Evolutionary conservation across 192 early-diverging fungal species (phyloP), one percentile per base, ranked within the genome.

Genomic region (Phycomyces nitens): DNA sequence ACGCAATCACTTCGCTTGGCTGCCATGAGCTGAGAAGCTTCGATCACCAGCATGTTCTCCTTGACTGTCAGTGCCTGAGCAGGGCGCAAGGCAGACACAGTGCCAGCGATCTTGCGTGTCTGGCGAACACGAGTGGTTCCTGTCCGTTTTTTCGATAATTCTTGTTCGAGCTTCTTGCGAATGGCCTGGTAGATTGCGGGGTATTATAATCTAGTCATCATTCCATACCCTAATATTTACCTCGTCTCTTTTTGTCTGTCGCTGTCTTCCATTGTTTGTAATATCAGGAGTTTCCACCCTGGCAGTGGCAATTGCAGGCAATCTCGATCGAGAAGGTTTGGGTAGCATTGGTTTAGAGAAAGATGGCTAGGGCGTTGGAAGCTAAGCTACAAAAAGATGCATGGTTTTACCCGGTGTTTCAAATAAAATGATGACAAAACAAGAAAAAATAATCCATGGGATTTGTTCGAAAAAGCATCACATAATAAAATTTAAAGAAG

Each of bases 1-100:
- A 99, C 93, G 71, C 92, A 92, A 71, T 99, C 96, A 9, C 88
- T 87, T 22, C 95, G 82, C 73, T 97, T 97, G 14, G 96, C 96
- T 15, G 96, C 95, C 96, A 99, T 99, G 69, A 92, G 80, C 75
- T 92, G 92, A 34, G 88, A 80, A 0, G 85, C 87, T 68, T 89
- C 87, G 42, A 84, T 80, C 41, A 88, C 81, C 21, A 80, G 65
- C 66, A 87, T 80, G 29, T 72, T 80, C 27, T 87, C 81, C 51
- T 83, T 84, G 52, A 88, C 81, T 1, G 89, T 91, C 66, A 94
- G 79, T 23, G 91, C 90, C 8, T 86, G 79, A 1, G 83, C 82
- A 0, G 92, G 90, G 26, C 84, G 80, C 29, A 94, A 82, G 3
- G 89, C 84, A 3, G 89, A 85, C 21, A 83, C 81, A 24, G 81